A percentile compares a stretch with the other conserved stretches of the same genome.
Evolutionary conservation across 202 grass and related monocot genomes (phyloP).

Genomic region (Eragrostis tef): DNA sequence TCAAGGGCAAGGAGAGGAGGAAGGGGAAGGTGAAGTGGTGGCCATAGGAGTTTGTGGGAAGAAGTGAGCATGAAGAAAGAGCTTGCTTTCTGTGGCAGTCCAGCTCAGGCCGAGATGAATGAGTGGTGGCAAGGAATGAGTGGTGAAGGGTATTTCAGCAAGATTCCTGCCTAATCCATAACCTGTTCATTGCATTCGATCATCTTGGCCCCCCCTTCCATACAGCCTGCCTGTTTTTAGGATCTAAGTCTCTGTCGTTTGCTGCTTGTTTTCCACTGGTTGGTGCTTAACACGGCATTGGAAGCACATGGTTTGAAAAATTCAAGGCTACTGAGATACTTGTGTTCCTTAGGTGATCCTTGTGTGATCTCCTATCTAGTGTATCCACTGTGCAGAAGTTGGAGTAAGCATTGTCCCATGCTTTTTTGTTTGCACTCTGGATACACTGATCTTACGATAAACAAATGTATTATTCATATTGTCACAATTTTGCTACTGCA

Average conservation of each 20-base stretch:
- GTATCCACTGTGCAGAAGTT: background rate
- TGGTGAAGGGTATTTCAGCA: conserved; percentile 53
- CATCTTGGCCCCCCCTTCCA: conserved; percentile 18
- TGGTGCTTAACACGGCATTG: conserved; percentile 29
- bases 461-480: background rate
- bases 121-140: conserved; percentile 55
- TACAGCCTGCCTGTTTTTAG: conserved; percentile 17
- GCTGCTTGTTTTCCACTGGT: conserved; percentile 37
- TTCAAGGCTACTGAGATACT: conserved; percentile 23
- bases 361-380: conserved; percentile 1
- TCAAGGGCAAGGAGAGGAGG: conserved; percentile 47
- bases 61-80: conserved; percentile 49
- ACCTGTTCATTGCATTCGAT: conserved; percentile 43
- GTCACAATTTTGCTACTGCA: background rate
- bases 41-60: conserved; percentile 46
- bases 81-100: conserved; percentile 53
- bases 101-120: conserved; percentile 47
- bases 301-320: conserved; percentile 7
- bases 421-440: background rate
- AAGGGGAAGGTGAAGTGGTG: conserved; percentile 37
- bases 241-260: conserved; percentile 27
- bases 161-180: conserved; percentile 87
- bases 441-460: background rate
- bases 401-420: background rate
- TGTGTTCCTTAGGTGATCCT: conserved; percentile 27